Evolutionary conservation across 495 filamentous ascomycete genomes (phyloP).

Genomic region (Copromyces sp.): DNA sequence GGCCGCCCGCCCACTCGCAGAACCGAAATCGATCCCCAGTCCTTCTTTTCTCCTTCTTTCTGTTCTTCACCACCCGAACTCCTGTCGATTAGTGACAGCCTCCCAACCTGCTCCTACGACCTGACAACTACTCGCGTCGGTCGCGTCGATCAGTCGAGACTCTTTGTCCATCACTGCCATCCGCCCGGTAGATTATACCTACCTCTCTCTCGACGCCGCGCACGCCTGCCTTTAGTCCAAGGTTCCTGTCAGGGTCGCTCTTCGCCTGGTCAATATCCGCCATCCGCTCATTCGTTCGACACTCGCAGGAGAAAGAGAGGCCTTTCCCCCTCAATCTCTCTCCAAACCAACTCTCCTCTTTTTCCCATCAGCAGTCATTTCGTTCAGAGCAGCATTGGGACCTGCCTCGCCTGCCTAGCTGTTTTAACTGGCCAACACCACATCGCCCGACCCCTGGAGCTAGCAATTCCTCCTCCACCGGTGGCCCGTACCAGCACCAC

Average conservation of each 20-base stretch:
- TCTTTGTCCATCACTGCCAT: neutral
- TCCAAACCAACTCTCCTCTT: conserved; percentile 21
- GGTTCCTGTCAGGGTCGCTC: neutral
- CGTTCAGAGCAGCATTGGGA: conserved; percentile 20
- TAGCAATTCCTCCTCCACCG: conserved; percentile 21
- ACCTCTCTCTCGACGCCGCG: neutral
- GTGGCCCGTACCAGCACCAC: conserved; percentile 4
- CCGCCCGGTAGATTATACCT: neutral
- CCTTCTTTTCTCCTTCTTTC: conserved; percentile 3
- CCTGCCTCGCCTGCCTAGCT: conserved; percentile 15
- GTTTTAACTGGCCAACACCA: conserved; percentile 23
- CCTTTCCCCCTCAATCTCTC: conserved; percentile 5
- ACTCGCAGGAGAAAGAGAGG: conserved; percentile 6
- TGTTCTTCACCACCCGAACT: neutral
- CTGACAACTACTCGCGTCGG: neutral
- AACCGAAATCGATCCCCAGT: conserved; percentile 3
- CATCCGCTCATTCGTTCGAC: conserved; percentile 1
- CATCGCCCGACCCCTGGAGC: conserved; percentile 23
- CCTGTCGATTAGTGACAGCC: neutral
- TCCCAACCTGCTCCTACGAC: neutral
- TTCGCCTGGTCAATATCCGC: conserved; percentile 1
- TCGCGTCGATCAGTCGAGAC: neutral
- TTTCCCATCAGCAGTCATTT: conserved; percentile 24
- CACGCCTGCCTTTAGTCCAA: neutral
- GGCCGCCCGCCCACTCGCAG: conserved; percentile 5